Base-by-base conservation (phyloP, 169 alveolate genomes). In the Ichthyophthirius multifiliis region DNA sequence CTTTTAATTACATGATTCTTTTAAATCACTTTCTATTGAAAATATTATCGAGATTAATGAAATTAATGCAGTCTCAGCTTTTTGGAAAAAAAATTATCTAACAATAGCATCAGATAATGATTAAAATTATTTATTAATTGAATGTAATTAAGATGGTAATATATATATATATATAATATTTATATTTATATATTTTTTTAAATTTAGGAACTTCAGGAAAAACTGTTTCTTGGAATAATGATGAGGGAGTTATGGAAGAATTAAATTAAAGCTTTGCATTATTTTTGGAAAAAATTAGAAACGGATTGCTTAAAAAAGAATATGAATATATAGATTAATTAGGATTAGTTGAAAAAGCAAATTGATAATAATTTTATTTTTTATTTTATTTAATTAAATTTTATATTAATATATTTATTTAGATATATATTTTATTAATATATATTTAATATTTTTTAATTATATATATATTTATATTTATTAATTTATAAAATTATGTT, bases 31-130 rank as follows among this genome's bases (percentile, higher is more conserved):
- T n/a, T 67, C 77, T 20, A 37, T 41, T 5, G 9, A 67, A n/a
- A 16, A 67, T 27, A 67, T 67, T 12, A 39, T 67, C 18, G 48
- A 34, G 18, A 35, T 35, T 16, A 37, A 67, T 5, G 77, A 67
- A 67, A 39, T 67, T 16, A 67, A 67, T 67, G 77, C 77, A 16
- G 77, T 67, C 2, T 67, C 77, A 7, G 77, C 62, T 16, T 67
- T 34, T 30, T 67, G 77, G 77, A 67, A 67, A 67, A 67, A 67
- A 16, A 67, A 67, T 18, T 67, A 67, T 18, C 16, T 67, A 39
- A 67, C 77, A 18, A 32, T 67, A 13, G 77, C 63, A 6, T 5
- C n/a, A 6, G 77, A 67, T 39, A 34, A 15, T 16, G 77, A 67
- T 16, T 15, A 41, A 18, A 67, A 67, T 67, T 67, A 37, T 67